Evolutionary conservation across 306 rosid species (phyloP).

Genomic region (Acmispon strigosus): DNA sequence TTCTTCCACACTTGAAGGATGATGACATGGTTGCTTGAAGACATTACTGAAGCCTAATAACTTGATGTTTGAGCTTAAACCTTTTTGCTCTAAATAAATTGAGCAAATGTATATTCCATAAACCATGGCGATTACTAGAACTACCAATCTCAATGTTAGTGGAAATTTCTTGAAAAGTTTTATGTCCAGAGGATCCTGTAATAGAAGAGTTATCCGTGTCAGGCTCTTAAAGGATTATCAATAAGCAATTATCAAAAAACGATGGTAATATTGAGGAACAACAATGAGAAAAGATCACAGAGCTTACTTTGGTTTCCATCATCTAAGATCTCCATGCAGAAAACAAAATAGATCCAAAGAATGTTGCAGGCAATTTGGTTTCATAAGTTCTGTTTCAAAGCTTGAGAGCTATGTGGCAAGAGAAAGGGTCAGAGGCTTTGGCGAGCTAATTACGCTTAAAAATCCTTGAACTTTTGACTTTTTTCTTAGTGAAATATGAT

Average conservation of each 20-base stretch:
- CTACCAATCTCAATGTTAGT: conserved; percentile 39
- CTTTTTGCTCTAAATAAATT: conserved; percentile 33
- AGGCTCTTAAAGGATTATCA: background rate
- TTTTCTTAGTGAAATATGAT: too few species aligned
- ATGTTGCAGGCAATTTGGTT: background rate
- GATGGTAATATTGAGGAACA: background rate
- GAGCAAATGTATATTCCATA: conserved; percentile 46
- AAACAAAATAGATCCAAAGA: conserved; percentile 6
- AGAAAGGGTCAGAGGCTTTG: conserved; percentile 55
- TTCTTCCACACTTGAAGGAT: conserved; percentile 15
- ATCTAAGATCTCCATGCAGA: conserved; percentile 30
- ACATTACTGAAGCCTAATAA: conserved; percentile 10
- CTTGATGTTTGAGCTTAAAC: conserved; percentile 7
- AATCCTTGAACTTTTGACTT: background rate
- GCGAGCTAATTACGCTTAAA: conserved; percentile 12
- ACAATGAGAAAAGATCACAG: background rate
- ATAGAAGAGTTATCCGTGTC: background rate
- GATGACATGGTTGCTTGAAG: conserved; percentile 28
- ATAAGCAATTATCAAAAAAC: background rate
- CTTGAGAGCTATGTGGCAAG: conserved; percentile 44
- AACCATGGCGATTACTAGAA: conserved; percentile 25
- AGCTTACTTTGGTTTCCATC: conserved; percentile 56
- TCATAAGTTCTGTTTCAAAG: conserved; percentile 12
- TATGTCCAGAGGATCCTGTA: conserved; percentile 42
- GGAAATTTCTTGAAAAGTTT: conserved; percentile 47